Percentiles rank a stretch among this genome's conserved stretches.
Conservation (phyloP, 345 rosid species). For the Carallia brachiata region DNA sequence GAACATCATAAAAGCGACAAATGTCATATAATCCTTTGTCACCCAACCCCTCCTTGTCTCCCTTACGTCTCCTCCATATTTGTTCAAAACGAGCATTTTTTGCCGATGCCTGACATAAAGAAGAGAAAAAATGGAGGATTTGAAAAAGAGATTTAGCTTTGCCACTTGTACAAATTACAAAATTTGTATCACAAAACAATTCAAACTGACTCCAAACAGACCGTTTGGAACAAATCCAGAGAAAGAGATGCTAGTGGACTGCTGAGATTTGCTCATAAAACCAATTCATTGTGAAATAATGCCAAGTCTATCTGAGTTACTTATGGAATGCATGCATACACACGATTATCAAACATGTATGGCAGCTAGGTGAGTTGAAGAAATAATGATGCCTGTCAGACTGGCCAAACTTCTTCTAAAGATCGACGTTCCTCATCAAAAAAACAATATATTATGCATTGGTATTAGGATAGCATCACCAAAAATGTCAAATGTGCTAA, state of each 20-base stretch:
- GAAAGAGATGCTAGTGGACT: too few relatives aligned
- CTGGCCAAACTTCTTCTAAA: background rate
- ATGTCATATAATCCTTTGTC: conserved; percentile 41
- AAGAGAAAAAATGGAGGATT: background rate
- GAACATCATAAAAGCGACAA: conserved; percentile 73
- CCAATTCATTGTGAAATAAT: background rate
- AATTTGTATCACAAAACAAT: too few relatives aligned
- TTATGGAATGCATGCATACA: too few relatives aligned
- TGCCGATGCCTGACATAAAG: conserved; percentile 44
- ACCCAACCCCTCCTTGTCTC: conserved; percentile 31
- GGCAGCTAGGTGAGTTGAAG: background rate
- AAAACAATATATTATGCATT: too few relatives aligned
- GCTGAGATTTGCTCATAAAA: background rate
- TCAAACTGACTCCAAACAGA: too few relatives aligned
- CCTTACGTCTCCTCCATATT: conserved; percentile 72
- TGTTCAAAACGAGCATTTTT: conserved; percentile 80
- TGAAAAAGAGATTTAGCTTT: background rate
- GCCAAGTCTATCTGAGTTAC: background rate
- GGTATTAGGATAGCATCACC: too few relatives aligned
- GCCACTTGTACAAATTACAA: background rate
- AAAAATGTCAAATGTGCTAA: too few relatives aligned
- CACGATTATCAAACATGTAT: background rate
- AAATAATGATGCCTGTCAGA: background rate
- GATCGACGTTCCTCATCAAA: background rate
- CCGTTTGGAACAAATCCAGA: too few relatives aligned